A percentile compares a stretch with the other conserved stretches of the same genome.
phyloP scores from a whole-genome alignment of 257 asterid genomes.

The Thymus quinquecostatus region DNA sequence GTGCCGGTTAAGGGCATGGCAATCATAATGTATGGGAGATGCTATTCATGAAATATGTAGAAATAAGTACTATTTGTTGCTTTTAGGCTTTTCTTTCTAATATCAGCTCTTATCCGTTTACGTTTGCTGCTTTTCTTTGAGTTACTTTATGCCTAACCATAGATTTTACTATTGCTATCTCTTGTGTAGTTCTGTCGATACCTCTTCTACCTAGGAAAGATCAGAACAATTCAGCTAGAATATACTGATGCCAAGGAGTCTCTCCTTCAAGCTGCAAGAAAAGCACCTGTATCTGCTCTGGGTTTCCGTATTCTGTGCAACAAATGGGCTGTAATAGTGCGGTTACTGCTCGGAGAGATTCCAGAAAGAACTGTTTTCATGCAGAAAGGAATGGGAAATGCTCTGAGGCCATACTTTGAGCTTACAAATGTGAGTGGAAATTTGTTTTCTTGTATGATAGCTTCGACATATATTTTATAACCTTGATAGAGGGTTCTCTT shows the following conservation, averaged over 20 bases:
- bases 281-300: conserved; percentile 89
- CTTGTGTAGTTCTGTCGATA: conserved; percentile 77
- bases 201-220: conserved; percentile 93
- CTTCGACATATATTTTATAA: background rate
- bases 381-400: conserved; percentile 96
- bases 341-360: conserved; percentile 91
- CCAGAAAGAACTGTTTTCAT: conserved; percentile 93
- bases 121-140: background rate
- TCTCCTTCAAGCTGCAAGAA: conserved; percentile 93
- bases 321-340: conserved; percentile 94
- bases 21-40: no score
- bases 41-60: no score
- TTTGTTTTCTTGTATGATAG: background rate
- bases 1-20: no score
- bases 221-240: conserved; percentile 92
- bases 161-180: conserved; percentile 8
- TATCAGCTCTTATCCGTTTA: no score
- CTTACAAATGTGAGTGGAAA: conserved; percentile 82
- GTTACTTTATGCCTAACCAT: background rate
- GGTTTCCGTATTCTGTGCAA: conserved; percentile 85
- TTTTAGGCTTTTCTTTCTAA: background rate
- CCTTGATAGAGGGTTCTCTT: background rate
- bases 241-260: conserved; percentile 97
- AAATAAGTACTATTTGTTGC: background rate
- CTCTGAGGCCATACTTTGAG: conserved; percentile 91